A percentile compares a stretch with the other conserved stretches of the same genome.
These are phyloP conservation scores for Wakefieldia striispora DNA, from an alignment of 768 basidiomycete genomes.

Conservation along the genomic window DNA sequence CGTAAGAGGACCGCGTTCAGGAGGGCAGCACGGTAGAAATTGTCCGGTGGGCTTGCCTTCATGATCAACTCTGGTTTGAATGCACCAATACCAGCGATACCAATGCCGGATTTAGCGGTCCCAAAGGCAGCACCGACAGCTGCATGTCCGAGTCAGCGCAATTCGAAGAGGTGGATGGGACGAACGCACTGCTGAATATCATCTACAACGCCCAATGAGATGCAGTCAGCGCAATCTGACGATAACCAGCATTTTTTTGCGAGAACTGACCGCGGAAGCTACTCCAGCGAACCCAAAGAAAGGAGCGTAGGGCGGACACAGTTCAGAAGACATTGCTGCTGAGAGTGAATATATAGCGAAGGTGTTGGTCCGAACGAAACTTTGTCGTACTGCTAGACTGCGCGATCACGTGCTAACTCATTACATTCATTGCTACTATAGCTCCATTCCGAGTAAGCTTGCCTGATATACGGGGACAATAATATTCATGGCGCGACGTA, in stretches of 20 bases:
- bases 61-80: slow-evolving; percentile 97
- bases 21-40: background rate
- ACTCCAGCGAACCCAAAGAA: slow-evolving; percentile 99
- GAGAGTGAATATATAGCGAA: too few relatives aligned
- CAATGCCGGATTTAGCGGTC: slow-evolving; percentile 95
- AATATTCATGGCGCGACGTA: too few relatives aligned
- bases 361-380: too few relatives aligned
- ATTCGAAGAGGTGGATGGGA: background rate
- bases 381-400: background rate
- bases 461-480: too few relatives aligned
- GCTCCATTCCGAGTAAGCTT: too few relatives aligned
- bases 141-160: slow-evolving; percentile 29
- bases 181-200: slow-evolving; percentile 86
- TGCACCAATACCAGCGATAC: slow-evolving; percentile 90
- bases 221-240: slow-evolving; percentile 7
- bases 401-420: slow-evolving; percentile 6
- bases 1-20: background rate
- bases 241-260: background rate
- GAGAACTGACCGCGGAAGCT: slow-evolving; percentile 75
- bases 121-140: slow-evolving; percentile 96
- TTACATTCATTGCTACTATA: too few relatives aligned
- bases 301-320: slow-evolving; percentile 91
- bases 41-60: slow-evolving; percentile 58
- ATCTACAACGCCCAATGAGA: slow-evolving; percentile 55
- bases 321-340: slow-evolving; percentile 15